Base-by-base conservation (phyloP, 257 asterid species). In the Solanum sejunctum region DNA sequence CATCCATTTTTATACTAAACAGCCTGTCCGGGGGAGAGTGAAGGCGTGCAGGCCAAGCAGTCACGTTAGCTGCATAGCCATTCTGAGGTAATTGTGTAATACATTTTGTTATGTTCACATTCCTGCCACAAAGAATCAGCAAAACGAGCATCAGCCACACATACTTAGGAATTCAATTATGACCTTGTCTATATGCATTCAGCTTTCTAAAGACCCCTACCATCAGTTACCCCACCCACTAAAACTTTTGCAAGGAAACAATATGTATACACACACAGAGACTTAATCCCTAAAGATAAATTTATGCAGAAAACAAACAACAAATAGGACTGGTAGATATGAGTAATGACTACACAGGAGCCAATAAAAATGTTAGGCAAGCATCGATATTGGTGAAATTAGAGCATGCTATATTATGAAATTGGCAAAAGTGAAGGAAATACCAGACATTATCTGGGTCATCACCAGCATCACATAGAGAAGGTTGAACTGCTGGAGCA, bases 361-460 rank as follows among this genome's bases (percentile, higher is more conserved):
- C 61, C 82, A 77, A 51, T 45, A 23, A 51, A 51, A 77, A 23
- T 51, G 63, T 2, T 49, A 5, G 63, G 39, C 63, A 23, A 4
- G 60, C 26, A 77, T 77, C 45, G 0, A 16, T 17, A 77, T 51
- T 77, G 63, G 20, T 16, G 61, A 51, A 26, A 77, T 77, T 77
- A 77, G 16, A 51, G 63, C 63, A 51, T 51, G 16, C 63, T 77
- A 26, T 10, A 23, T 51, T 51, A 77, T 51, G 82, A 26, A 51
- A 20, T 51, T 51, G 82, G 82, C 82, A 51, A 32, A 51, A 77
- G 12, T 15, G 82, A 83, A 66, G 66, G 13, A 87, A 81, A 83
- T 92, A 92, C 97, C 93, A 93, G 87, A 87, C 92, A 58, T 88
- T 80, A 16, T 93, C 95, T 45, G 94, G 93, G 85, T 92, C 67